Percentiles rank a stretch among this genome's conserved stretches.
Evolutionary conservation across 352 stramenopile species (phyloP).

Genomic region (Thalassiosira livingstoniorum): DNA sequence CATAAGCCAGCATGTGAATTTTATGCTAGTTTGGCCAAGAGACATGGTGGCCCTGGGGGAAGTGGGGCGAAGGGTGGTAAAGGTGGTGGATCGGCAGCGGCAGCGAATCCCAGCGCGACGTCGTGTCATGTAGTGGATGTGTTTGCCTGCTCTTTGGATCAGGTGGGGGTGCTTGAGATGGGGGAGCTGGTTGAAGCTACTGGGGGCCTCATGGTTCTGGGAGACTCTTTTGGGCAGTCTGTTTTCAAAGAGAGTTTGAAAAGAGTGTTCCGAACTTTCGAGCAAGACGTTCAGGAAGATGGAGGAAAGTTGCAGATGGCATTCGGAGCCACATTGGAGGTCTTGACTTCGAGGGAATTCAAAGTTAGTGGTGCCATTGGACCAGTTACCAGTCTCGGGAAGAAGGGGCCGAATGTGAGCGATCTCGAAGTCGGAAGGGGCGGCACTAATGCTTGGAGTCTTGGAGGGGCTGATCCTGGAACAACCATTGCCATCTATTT

Average conservation of each 20-base stretch:
- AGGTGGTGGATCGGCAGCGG: conserved; percentile 28
- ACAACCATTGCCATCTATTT: conserved; percentile 99
- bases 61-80: conserved; percentile 29
- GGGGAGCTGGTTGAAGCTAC: conserved; percentile 94
- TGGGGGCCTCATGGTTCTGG: conserved; percentile 98
- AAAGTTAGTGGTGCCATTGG: conserved; percentile 98
- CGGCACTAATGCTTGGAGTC: conserved; percentile 93
- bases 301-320: conserved; percentile 96
- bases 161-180: conserved; percentile 98
- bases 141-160: conserved; percentile 98
- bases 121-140: conserved; percentile 98
- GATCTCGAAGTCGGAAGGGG: conserved; percentile 95
- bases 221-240: conserved; percentile 97
- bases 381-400: conserved; percentile 95
- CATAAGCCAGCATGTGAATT: conserved; percentile 95
- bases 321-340: conserved; percentile 94
- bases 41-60: not conserved
- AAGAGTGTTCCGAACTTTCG: conserved; percentile 97
- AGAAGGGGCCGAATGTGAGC: conserved; percentile 93
- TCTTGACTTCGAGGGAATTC: conserved; percentile 97
- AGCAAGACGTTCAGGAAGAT: conserved; percentile 93
- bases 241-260: conserved; percentile 99
- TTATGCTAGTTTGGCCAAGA: conserved; percentile 92
- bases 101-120: conserved; percentile 79
- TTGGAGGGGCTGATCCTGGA: conserved; percentile 96